These are phyloP conservation scores for Buddleja alternifolia DNA, from an alignment of 257 asterid species.

Conservation along the genomic window DNA sequence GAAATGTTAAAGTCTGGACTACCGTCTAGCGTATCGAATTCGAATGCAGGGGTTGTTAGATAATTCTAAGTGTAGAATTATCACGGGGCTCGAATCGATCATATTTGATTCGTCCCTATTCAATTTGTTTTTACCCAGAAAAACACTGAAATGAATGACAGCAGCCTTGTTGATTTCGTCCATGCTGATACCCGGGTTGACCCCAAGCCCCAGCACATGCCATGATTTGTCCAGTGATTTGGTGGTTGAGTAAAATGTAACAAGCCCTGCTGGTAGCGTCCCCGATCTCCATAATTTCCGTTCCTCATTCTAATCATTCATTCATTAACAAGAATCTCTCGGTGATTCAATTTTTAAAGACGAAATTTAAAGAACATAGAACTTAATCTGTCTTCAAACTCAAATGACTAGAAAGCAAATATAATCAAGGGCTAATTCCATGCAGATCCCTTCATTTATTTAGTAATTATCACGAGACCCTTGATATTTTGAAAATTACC, in stretches of 20 bases:
- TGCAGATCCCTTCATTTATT: too few species aligned
- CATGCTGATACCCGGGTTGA: constrained; percentile 70
- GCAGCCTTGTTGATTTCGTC: constrained; percentile 73
- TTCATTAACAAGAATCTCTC: constrained; percentile 10
- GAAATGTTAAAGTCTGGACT: too few species aligned
- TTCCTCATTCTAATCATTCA: constrained; percentile 62
- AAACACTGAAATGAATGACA: constrained; percentile 67
- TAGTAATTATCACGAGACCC: too few species aligned
- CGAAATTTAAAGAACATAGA: neutral
- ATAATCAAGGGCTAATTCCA: too few species aligned
- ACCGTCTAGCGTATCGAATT: too few species aligned
- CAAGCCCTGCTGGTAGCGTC: constrained; percentile 65
- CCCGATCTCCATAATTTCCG: constrained; percentile 60
- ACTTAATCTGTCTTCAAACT: neutral
- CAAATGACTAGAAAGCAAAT: neutral
- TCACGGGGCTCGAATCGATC: too few species aligned
- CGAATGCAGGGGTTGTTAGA: too few species aligned
- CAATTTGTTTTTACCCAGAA: too few species aligned
- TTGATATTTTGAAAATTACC: too few species aligned
- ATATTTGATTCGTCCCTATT: too few species aligned
- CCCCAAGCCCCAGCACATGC: constrained; percentile 73
- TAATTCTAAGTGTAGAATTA: too few species aligned
- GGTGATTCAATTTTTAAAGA: neutral
- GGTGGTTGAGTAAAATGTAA: constrained; percentile 62
- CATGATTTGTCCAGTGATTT: constrained; percentile 69